phyloP scores from a whole-genome alignment of 495 filamentous ascomycete species.

The Neurospora sp. region DNA sequence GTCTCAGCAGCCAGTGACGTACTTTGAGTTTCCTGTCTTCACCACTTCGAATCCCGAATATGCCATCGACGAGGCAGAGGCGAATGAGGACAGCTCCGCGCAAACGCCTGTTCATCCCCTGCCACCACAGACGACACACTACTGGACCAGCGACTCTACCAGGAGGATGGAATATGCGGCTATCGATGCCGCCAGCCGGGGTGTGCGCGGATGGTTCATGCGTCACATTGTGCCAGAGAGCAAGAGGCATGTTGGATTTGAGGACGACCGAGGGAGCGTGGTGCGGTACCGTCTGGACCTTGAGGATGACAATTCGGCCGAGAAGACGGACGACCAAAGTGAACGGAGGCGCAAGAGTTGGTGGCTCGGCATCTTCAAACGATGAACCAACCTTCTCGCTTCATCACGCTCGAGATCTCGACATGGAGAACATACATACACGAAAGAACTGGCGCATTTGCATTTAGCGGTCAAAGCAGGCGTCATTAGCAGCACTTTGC shows the following conservation, averaged over 20 bases:
- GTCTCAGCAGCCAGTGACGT: conserved; percentile 25
- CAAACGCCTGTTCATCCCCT: conserved; percentile 18
- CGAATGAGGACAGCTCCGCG: neutral
- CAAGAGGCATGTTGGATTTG: conserved; percentile 35
- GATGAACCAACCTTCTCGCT: neutral
- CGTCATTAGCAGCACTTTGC: neutral
- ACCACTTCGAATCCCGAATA: conserved; percentile 28
- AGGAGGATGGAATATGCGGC: conserved; percentile 47
- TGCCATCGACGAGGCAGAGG: conserved; percentile 8
- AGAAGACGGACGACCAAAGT: conserved; percentile 4
- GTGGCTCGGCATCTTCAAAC: conserved; percentile 14
- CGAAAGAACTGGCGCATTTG: neutral
- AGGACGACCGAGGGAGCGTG: conserved; percentile 44
- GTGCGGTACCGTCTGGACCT: conserved; percentile 43
- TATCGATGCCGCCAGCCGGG: conserved; percentile 44
- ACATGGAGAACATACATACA: neutral
- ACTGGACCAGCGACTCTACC: conserved; percentile 47
- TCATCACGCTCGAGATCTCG: neutral
- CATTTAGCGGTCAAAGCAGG: neutral
- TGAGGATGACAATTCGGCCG: conserved; percentile 18
- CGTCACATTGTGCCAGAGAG: conserved; percentile 41
- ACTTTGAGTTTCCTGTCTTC: conserved; percentile 40
- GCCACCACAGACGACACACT: conserved; percentile 45
- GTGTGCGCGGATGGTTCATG: conserved; percentile 44
- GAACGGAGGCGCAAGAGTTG: conserved; percentile 16